A percentile compares a stretch with the other conserved stretches of the same genome.
Conservation (phyloP, 768 basidiomycete species). For the Pleurotus tuoliensis region DNA sequence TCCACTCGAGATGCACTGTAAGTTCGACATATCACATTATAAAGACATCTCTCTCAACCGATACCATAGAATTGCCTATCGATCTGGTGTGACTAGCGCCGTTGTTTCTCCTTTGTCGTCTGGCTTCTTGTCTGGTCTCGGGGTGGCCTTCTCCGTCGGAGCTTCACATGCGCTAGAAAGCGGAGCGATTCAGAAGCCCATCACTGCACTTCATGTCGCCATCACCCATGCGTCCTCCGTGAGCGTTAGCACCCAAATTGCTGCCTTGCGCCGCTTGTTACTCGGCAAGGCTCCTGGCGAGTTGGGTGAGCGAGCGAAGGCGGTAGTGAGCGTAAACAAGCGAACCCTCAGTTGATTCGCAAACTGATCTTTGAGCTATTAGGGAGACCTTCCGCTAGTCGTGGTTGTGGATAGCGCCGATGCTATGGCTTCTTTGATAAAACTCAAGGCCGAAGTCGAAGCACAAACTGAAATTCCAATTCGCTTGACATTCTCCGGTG, state of each 20-base stretch:
- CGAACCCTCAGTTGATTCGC: background rate
- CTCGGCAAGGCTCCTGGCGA: conserved; percentile 34
- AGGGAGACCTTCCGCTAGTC: conserved; percentile 60
- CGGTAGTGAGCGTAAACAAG: conserved; percentile 39
- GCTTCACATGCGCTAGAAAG: conserved; percentile 50
- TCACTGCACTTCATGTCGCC: conserved; percentile 57
- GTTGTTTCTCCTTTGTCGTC: conserved; percentile 49
- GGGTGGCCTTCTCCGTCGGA: conserved; percentile 54
- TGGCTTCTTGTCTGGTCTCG: conserved; percentile 54
- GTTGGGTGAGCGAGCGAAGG: conserved; percentile 35
- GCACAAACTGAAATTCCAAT: conserved; percentile 31
- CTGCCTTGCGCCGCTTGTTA: conserved; percentile 51
- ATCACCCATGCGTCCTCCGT: conserved; percentile 39
- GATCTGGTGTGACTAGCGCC: conserved; percentile 58
- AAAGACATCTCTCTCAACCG: conserved; percentile 1
- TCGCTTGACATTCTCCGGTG: conserved; percentile 51
- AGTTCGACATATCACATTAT: conserved; percentile 11
- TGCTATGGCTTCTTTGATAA: conserved; percentile 60
- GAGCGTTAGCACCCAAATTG: conserved; percentile 69
- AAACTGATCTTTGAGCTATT: conserved; percentile 1
- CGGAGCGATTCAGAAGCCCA: conserved; percentile 57
- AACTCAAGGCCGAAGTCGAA: conserved; percentile 56
- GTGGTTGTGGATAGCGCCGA: conserved; percentile 64
- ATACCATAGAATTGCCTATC: conserved; percentile 52
- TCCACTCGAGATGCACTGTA: conserved; percentile 51